These are phyloP conservation scores for Phytophthora nicotianae DNA, from an alignment of 352 stramenopile species.

Conservation along the genomic window DNA sequence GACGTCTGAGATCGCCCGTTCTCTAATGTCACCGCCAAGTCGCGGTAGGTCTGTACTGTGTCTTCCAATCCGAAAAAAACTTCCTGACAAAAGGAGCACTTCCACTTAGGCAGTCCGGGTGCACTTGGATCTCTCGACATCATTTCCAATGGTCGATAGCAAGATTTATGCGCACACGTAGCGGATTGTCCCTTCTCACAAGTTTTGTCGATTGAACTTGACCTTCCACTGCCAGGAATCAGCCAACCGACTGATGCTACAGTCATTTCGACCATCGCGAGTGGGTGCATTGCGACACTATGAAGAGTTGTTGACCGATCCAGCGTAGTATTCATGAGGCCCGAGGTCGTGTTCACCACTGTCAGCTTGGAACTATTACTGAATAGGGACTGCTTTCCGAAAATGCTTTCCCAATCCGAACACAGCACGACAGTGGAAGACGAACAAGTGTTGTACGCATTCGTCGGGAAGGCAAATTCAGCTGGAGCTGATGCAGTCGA, in stretches of 20 bases:
- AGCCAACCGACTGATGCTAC: slow-evolving; percentile 53
- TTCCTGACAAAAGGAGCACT: slow-evolving; percentile 59
- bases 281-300: slow-evolving; percentile 13
- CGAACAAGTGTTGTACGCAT: slow-evolving; percentile 11
- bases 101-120: slow-evolving; percentile 38
- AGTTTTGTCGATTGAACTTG: slow-evolving; percentile 39
- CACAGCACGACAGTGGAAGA: slow-evolving; percentile 49
- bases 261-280: slow-evolving; percentile 35
- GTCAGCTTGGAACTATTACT: slow-evolving; percentile 43
- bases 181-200: slow-evolving; percentile 56
- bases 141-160: slow-evolving; percentile 30
- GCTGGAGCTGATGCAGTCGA: slow-evolving; percentile 2
- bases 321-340: slow-evolving; percentile 45
- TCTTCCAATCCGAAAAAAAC: slow-evolving; percentile 56
- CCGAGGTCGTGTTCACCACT: slow-evolving; percentile 51
- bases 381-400: slow-evolving; percentile 66
- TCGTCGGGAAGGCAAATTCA: slow-evolving; percentile 49
- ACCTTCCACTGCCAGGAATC: slow-evolving; percentile 31
- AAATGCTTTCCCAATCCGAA: slow-evolving; percentile 70
- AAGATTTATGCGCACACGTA: slow-evolving; percentile 47
- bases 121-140: slow-evolving; percentile 6
- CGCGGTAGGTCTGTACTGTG: slow-evolving; percentile 51
- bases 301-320: slow-evolving; percentile 4
- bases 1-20: slow-evolving; percentile 30
- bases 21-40: slow-evolving; percentile 50